Conservation (phyloP, 2,329 filamentous ascomycete genomes). For the Bimuria novae-zelandiae region DNA sequence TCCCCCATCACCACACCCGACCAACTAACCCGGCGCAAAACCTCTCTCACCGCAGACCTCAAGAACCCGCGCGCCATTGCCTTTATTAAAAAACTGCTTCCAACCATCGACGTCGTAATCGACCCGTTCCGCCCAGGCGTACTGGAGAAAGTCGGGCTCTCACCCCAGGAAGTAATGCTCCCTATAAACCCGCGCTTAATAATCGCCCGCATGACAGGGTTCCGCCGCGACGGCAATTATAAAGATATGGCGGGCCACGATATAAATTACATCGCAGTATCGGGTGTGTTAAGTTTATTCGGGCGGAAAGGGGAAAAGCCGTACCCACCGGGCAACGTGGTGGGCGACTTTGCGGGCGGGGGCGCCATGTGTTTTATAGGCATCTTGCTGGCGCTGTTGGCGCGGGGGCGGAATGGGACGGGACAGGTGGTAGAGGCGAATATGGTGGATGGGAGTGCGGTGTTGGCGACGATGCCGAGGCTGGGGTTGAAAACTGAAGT, state of each 20-base stretch:
- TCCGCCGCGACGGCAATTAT: conserved; percentile 85
- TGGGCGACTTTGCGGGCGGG: conserved; percentile 91
- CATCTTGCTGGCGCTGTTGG: conserved; percentile 77
- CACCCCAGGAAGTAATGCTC: conserved; percentile 68
- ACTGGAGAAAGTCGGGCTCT: conserved; percentile 80
- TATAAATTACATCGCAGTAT: conserved; percentile 94
- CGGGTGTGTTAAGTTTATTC: conserved; percentile 76
- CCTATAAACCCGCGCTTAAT: conserved; percentile 74
- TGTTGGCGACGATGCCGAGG: conserved; percentile 78
- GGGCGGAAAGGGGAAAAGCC: conserved; percentile 72
- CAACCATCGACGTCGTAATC: conserved; percentile 76
- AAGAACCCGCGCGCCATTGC: conserved; percentile 68
- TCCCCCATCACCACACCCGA: conserved; percentile 63
- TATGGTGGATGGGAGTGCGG: conserved; percentile 90
- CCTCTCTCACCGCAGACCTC: conserved; percentile 78
- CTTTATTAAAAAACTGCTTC: conserved; percentile 69
- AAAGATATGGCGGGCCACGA: conserved; percentile 89
- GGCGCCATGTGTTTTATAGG: conserved; percentile 82
- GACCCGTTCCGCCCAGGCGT: conserved; percentile 94
- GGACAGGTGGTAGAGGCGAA: conserved; percentile 94
- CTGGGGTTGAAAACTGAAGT: conserved; percentile 66
- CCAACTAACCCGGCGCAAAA: conserved; percentile 78
- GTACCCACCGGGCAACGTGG: conserved; percentile 78
- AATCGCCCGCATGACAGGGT: conserved; percentile 86
- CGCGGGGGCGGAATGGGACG: conserved; percentile 63